A percentile compares a stretch with the other conserved stretches of the same genome.
These are phyloP conservation scores for Rhodomyrtus tomentosa DNA, from an alignment of 345 rosid genomes.

Conservation along the genomic window DNA sequence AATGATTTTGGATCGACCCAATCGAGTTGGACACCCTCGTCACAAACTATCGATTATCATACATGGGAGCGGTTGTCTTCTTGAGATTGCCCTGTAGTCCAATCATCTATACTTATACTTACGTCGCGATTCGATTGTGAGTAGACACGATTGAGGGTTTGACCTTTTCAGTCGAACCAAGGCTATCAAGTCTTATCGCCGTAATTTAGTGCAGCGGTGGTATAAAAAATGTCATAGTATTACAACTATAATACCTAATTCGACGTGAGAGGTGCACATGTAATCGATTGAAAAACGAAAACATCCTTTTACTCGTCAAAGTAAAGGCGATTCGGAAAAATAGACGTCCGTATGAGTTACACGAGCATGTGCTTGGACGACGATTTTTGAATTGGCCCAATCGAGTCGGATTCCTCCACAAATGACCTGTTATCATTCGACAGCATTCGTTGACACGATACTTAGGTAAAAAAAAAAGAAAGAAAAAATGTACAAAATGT, in stretches of 20 bases:
- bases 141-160: neutral
- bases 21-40: neutral
- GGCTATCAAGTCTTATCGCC: neutral
- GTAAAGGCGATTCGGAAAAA: neutral
- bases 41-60: too few relatives aligned
- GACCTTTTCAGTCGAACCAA: neutral
- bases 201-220: neutral
- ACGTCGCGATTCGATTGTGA: neutral
- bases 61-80: neutral
- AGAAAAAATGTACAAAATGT: neutral
- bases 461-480: too few relatives aligned
- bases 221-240: too few relatives aligned
- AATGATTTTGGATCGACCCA: neutral
- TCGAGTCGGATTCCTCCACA: neutral
- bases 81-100: neutral
- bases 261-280: too few relatives aligned
- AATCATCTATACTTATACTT: neutral
- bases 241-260: too few relatives aligned
- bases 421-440: too few relatives aligned
- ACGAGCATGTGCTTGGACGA: neutral
- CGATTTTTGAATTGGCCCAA: neutral
- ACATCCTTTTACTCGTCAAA: too few relatives aligned
- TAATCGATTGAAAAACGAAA: too few relatives aligned
- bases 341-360: neutral
- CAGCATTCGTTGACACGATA: too few relatives aligned